Evolutionary conservation across 192 early-diverging fungal species (phyloP).

Genomic region (Backusella psychrophila): DNA sequence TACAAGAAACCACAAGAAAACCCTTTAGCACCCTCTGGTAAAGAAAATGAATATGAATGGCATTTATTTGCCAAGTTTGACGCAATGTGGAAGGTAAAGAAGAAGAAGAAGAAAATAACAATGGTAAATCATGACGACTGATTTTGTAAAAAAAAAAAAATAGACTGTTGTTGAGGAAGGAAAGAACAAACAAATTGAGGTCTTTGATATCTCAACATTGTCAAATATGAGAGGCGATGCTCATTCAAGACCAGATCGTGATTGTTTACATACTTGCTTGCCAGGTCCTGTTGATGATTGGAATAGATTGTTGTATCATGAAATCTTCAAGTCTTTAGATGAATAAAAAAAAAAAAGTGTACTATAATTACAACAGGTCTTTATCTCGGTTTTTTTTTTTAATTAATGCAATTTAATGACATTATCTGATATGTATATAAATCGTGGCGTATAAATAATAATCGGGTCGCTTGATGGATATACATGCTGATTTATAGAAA

Average conservation of each 20-base stretch:
- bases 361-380: no score
- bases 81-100: constrained; percentile 24
- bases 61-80: constrained; percentile 32
- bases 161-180: constrained; percentile 8
- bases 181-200: constrained; percentile 13
- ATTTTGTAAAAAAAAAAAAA: no score
- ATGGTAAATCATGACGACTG: not conserved
- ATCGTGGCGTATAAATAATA: no score
- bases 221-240: constrained; percentile 34
- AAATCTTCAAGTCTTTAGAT: constrained; percentile 24
- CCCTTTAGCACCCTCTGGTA: constrained; percentile 21
- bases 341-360: not conserved
- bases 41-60: constrained; percentile 35
- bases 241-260: constrained; percentile 30
- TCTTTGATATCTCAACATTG: constrained; percentile 17
- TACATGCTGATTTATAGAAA: no score
- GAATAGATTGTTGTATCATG: constrained; percentile 36
- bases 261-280: constrained; percentile 37
- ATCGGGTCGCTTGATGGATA: no score
- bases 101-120: not conserved
- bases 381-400: no score
- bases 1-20: constrained; percentile 20
- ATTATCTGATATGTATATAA: no score
- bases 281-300: constrained; percentile 40
- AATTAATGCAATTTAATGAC: no score